These are phyloP conservation scores for Pestalotiopsis sp. DNA, from an alignment of 2,329 filamentous ascomycete species.

Conservation along the genomic window DNA sequence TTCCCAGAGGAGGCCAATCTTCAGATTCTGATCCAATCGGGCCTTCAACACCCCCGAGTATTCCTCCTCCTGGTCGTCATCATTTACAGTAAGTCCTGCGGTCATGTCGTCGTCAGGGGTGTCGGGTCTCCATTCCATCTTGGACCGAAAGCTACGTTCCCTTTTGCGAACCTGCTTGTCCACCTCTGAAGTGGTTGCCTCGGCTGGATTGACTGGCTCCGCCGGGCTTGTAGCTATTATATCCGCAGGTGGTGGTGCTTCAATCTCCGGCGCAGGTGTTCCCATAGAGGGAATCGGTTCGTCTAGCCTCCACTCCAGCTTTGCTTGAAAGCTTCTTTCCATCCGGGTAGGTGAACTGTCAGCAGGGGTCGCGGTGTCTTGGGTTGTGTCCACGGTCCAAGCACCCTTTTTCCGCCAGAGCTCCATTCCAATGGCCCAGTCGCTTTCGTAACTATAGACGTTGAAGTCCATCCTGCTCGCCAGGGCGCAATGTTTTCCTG, in stretches of 20 bases:
- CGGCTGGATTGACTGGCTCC: constrained; percentile 15
- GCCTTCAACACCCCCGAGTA: constrained; percentile 89
- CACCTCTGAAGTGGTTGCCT: not conserved
- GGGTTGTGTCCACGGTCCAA: constrained; percentile 39
- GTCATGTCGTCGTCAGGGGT: constrained; percentile 42
- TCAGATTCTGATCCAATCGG: constrained; percentile 84
- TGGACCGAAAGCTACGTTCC: constrained; percentile 55
- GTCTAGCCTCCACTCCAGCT: constrained; percentile 53
- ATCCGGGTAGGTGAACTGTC: constrained; percentile 22
- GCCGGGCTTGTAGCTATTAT: constrained; percentile 13
- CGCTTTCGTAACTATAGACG: constrained; percentile 96
- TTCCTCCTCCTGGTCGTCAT: constrained; percentile 53
- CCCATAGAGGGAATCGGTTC: constrained; percentile 27
- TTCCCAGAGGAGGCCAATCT: constrained; percentile 88
- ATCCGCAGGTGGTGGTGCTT: constrained; percentile 12
- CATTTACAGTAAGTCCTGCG: constrained; percentile 14
- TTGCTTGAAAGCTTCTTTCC: constrained; percentile 51
- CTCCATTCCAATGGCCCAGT: constrained; percentile 89
- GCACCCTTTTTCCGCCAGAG: constrained; percentile 74
- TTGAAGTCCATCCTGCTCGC: constrained; percentile 96
- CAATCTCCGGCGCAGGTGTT: constrained; percentile 13
- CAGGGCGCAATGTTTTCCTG: constrained; percentile 79
- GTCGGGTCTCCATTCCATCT: constrained; percentile 53
- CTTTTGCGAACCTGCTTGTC: constrained; percentile 18
- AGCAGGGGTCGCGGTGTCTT: constrained; percentile 24